Conservation (phyloP, 164 flowering plant genomes). For the Aristolochia fimbriata region DNA sequence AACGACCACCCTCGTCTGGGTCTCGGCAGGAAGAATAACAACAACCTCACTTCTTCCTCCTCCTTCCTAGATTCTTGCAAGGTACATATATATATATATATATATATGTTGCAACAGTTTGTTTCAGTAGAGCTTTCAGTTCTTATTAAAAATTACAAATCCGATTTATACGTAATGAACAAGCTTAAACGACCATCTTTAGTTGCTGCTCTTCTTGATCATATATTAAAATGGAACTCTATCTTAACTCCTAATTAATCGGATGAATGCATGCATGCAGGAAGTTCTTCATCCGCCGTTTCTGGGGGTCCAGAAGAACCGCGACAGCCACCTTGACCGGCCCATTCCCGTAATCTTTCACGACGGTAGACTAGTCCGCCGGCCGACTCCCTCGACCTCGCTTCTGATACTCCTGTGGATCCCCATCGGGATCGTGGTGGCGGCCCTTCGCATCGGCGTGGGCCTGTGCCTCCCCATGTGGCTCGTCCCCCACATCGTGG, state of each 20-base stretch:
- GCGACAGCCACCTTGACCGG: constrained; percentile 22
- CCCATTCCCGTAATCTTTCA: constrained; percentile 93
- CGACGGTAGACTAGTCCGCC: constrained; percentile 81
- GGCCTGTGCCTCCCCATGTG: constrained; percentile 55
- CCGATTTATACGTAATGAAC: no score
- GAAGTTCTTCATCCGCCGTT: constrained; percentile 48
- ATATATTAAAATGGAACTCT: no score
- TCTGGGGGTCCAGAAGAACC: neutral
- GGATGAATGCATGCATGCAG: constrained; percentile 23
- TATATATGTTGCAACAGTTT: neutral
- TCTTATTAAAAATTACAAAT: no score
- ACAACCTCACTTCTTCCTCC: constrained; percentile 1
- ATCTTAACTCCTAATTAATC: no score
- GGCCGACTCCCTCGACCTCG: constrained; percentile 66
- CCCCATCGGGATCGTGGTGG: constrained; percentile 68
- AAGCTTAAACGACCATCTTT: no score
- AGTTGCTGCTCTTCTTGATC: no score
- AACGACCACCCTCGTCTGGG: constrained; percentile 41
- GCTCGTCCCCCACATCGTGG: constrained; percentile 37
- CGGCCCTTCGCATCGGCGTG: constrained; percentile 37
- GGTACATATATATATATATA: constrained; percentile 25
- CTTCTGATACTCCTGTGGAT: constrained; percentile 79
- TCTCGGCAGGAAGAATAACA: constrained; percentile 27
- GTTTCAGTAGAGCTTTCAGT: no score
- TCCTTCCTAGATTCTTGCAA: constrained; percentile 40